Percentiles rank a stretch among this genome's conserved stretches.
phyloP scores from a whole-genome alignment of 75 land plant genomes.

The Picea glauca region DNA sequence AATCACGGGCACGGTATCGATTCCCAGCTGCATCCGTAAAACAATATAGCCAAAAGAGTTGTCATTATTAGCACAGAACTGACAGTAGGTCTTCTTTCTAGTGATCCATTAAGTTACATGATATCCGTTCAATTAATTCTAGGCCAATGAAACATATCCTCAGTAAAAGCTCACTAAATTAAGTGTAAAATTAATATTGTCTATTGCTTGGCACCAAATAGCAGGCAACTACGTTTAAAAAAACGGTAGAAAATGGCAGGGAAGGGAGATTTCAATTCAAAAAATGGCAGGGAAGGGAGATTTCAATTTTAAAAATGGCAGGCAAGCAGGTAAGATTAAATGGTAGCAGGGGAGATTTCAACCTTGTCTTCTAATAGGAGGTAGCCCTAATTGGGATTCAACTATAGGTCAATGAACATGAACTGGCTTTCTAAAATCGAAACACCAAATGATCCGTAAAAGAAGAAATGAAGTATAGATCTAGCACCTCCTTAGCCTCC shows the following conservation, averaged over 20 bases:
- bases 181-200: not conserved
- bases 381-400: not conserved
- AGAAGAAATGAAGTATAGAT: not conserved
- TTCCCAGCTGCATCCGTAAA: constrained; percentile 50
- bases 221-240: no score
- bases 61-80: not conserved
- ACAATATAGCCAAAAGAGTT: not conserved
- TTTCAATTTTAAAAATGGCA: not conserved
- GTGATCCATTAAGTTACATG: not conserved
- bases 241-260: not conserved
- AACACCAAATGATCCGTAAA: not conserved
- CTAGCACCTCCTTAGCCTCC: constrained; percentile 68
- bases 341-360: no score
- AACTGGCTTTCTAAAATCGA: not conserved
- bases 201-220: not conserved
- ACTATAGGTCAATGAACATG: not conserved
- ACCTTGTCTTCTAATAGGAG: not conserved
- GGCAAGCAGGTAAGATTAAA: no score
- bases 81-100: not conserved
- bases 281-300: not conserved
- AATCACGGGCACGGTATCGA: constrained; percentile 71
- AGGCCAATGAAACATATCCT: not conserved
- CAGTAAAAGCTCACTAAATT: not conserved
- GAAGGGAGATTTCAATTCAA: not conserved
- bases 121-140: not conserved